Percentiles rank a stretch among this genome's conserved stretches.
Conservation (phyloP, 331 rosid genomes). For the Malus hybrid region DNA sequence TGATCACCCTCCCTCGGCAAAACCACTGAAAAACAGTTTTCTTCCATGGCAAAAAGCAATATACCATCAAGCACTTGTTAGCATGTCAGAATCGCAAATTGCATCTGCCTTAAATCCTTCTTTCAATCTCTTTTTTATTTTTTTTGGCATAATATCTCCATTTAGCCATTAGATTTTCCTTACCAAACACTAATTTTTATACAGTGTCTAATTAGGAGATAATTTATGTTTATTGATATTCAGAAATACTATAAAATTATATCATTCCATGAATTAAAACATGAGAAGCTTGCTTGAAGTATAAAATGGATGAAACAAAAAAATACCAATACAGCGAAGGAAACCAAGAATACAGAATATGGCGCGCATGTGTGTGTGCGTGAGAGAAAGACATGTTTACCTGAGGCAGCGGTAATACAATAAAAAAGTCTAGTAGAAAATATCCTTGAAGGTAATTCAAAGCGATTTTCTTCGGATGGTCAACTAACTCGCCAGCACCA, state of each 20-base stretch:
- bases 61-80: neutral
- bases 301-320: neutral
- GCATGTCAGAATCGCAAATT: neutral
- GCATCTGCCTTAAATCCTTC: neutral
- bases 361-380: neutral
- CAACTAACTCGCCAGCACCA: conserved; percentile 87
- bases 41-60: neutral
- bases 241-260: neutral
- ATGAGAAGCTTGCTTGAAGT: neutral
- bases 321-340: neutral
- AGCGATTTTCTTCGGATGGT: conserved; percentile 72
- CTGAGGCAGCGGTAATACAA: conserved; percentile 80
- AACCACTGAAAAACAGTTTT: neutral
- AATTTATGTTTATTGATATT: neutral
- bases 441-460: conserved; percentile 43
- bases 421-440: conserved; percentile 55
- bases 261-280: neutral
- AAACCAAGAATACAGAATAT: neutral
- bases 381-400: conserved; percentile 24
- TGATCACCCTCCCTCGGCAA: neutral
- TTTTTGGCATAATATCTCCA: neutral
- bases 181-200: neutral
- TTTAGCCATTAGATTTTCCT: neutral
- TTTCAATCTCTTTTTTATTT: neutral
- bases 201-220: neutral